phyloP scores from a whole-genome alignment of 1,284 basidiomycete species.

The Sanghuangporus weigelae region DNA sequence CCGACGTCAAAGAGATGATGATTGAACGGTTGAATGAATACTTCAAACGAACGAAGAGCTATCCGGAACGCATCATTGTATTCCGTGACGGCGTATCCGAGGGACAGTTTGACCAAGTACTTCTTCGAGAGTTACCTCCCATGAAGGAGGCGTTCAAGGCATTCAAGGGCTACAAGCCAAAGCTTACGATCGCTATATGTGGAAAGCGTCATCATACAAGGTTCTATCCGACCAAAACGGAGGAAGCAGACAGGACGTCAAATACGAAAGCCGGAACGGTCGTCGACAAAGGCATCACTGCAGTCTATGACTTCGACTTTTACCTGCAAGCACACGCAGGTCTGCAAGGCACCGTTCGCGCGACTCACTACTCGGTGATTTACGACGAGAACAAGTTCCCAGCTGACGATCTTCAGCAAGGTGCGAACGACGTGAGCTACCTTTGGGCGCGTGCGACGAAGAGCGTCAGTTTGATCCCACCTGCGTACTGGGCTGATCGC shows the following conservation, averaged over 20 bases:
- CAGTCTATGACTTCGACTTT: conserved; percentile 70
- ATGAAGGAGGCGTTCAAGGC: conserved; percentile 53
- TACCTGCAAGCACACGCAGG: conserved; percentile 74
- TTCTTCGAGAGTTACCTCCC: conserved; percentile 51
- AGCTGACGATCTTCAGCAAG: conserved; percentile 65
- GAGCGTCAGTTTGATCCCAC: conserved; percentile 69
- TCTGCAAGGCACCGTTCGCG: conserved; percentile 57
- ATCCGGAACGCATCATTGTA: conserved; percentile 62
- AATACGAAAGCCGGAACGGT: conserved; percentile 74
- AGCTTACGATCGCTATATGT: conserved; percentile 67
- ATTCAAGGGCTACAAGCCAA: conserved; percentile 52
- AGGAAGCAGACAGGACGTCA: conserved; percentile 51
- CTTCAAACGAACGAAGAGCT: conserved; percentile 41
- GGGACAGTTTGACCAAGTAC: conserved; percentile 61
- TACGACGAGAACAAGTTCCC: conserved; percentile 64
- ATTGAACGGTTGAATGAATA: conserved; percentile 60
- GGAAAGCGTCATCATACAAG: conserved; percentile 77
- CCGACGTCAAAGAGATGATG: conserved; percentile 60
- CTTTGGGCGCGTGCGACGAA: conserved; percentile 73
- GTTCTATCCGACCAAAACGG: conserved; percentile 49
- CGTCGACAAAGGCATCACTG: conserved; percentile 68
- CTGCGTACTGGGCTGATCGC: conserved; percentile 50
- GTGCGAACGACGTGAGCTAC: conserved; percentile 58
- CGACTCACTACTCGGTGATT: conserved; percentile 71
- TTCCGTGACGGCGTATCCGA: conserved; percentile 77